Conservation (phyloP, 352 stramenopile genomes). For the Saprolegnia parasitica region DNA sequence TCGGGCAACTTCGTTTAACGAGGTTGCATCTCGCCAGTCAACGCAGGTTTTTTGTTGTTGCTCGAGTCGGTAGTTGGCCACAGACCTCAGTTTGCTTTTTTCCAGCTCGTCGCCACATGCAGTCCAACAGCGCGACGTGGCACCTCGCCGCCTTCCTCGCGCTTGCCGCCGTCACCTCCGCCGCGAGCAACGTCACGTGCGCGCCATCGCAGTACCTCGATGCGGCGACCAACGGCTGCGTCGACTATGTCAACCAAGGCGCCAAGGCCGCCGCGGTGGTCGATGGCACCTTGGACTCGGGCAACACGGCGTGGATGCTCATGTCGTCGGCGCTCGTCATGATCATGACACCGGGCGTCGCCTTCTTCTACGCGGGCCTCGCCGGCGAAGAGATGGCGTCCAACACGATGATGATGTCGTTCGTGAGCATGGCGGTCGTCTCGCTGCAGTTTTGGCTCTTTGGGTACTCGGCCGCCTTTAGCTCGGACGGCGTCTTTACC, state of each 20-base stretch:
- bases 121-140: neutral
- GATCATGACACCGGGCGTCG: conserved; percentile 65
- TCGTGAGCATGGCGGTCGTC: conserved; percentile 68
- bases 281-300: conserved; percentile 38
- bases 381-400: conserved; percentile 64
- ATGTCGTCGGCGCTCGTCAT: conserved; percentile 48
- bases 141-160: neutral
- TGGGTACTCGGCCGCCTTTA: conserved; percentile 67
- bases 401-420: conserved; percentile 80
- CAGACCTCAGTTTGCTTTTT: neutral
- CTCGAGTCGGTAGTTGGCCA: no score
- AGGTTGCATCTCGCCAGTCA: no score
- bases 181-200: conserved; percentile 8
- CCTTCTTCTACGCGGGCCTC: conserved; percentile 78
- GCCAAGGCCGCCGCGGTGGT: conserved; percentile 38
- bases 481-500: conserved; percentile 49
- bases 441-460: conserved; percentile 77
- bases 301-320: conserved; percentile 67
- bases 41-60: no score
- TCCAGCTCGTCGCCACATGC: neutral
- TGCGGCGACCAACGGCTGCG: conserved; percentile 33
- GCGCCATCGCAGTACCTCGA: conserved; percentile 39
- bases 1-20: no score
- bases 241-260: conserved; percentile 38
- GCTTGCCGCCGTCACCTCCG: neutral